Evolutionary conservation across 192 early-diverging fungal genomes (phyloP).

Genomic region (Rhizophlyctis rosea): DNA sequence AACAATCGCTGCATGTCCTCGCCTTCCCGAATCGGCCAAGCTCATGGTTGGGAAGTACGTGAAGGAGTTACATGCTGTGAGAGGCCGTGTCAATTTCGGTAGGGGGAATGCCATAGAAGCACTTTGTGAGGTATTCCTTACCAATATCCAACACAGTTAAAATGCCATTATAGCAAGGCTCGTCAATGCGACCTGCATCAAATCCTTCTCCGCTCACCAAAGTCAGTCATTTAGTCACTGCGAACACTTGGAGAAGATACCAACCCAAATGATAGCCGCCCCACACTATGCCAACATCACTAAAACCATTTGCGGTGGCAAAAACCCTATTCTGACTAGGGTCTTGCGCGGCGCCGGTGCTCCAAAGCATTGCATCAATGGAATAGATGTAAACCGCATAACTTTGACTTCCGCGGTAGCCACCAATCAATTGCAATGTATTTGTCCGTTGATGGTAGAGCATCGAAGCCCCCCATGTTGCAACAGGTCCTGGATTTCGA

Average conservation of each 20-base stretch:
- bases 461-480: slow-evolving; percentile 19
- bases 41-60: neutral
- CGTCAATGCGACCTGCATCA: neutral
- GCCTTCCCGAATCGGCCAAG: neutral
- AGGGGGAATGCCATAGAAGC: neutral
- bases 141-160: slow-evolving; percentile 14
- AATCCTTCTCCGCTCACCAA: too few species aligned
- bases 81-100: neutral
- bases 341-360: slow-evolving; percentile 24
- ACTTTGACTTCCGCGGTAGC: slow-evolving; percentile 19
- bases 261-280: slow-evolving; percentile 17
- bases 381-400: slow-evolving; percentile 21
- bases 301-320: slow-evolving; percentile 6
- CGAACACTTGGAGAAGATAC: too few species aligned
- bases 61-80: neutral
- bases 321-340: neutral
- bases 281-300: slow-evolving; percentile 8
- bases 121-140: neutral
- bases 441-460: slow-evolving; percentile 29
- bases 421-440: slow-evolving; percentile 35
- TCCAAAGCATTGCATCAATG: slow-evolving; percentile 35
- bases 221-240: too few species aligned
- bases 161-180: slow-evolving; percentile 1
- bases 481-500: slow-evolving; percentile 18
- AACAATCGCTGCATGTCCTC: slow-evolving; percentile 6